Percentiles rank a stretch among this genome's conserved stretches.
phyloP scores from a whole-genome alignment of 768 basidiomycete species.

The Lentinula lateritia region DNA sequence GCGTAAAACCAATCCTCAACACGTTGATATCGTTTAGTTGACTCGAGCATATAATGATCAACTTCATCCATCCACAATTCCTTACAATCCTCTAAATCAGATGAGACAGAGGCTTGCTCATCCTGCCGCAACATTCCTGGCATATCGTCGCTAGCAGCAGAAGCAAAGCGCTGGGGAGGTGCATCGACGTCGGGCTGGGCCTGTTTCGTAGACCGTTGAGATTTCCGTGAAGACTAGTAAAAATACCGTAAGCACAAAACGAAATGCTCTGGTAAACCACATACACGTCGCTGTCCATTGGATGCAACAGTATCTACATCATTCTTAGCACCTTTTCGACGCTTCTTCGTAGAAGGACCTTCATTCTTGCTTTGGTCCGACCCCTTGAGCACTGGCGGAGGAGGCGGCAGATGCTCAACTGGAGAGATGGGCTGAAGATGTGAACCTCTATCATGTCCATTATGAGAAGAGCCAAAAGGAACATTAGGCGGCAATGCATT shows the following conservation, averaged over 20 bases:
- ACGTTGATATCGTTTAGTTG: constrained; percentile 66
- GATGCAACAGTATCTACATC: constrained; percentile 55
- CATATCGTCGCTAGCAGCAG: constrained; percentile 17
- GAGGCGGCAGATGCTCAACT: not conserved
- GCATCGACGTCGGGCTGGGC: not conserved
- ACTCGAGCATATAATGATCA: constrained; percentile 63
- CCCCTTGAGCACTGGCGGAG: not conserved
- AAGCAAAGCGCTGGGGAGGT: constrained; percentile 8
- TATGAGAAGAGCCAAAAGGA: not conserved
- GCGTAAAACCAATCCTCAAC: constrained; percentile 72
- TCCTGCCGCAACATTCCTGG: constrained; percentile 19
- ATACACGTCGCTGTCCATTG: constrained; percentile 45
- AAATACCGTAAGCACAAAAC: constrained; percentile 4
- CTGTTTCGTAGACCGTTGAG: constrained; percentile 32
- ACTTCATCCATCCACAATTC: constrained; percentile 75
- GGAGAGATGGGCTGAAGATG: constrained; percentile 4
- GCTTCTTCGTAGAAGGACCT: constrained; percentile 38
- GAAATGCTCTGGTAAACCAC: constrained; percentile 19
- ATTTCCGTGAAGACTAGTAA: constrained; percentile 33
- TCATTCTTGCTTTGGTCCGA: not conserved
- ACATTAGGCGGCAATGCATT: not conserved
- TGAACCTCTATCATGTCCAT: not conserved
- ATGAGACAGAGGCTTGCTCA: constrained; percentile 51
- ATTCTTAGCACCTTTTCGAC: constrained; percentile 40
- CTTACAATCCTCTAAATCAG: constrained; percentile 77